Conservation (phyloP, 352 stramenopile genomes). For the Poterioochromonas sp. region DNA sequence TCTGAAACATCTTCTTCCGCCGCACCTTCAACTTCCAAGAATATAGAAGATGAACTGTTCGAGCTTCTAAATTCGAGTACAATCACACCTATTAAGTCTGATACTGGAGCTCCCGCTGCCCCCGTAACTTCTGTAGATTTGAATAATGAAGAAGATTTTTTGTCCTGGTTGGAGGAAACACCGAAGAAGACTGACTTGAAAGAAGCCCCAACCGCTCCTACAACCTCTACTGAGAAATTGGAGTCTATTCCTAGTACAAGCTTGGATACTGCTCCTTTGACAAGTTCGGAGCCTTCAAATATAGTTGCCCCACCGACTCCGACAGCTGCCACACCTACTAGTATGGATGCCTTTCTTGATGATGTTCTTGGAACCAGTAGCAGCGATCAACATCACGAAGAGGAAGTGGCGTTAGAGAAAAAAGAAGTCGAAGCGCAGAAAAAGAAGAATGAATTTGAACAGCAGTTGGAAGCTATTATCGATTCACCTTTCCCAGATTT, state of each 20-base stretch:
- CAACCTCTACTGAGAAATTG: not conserved
- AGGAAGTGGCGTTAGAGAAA: not conserved
- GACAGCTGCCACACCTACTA: not conserved
- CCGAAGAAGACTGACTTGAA: not conserved
- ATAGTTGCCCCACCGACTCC: not conserved
- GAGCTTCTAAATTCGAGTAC: not conserved
- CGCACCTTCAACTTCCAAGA: no score
- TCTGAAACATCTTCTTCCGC: no score
- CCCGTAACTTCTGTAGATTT: not conserved
- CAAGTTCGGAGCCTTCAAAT: not conserved
- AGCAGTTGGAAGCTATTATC: not conserved
- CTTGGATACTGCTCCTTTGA: not conserved
- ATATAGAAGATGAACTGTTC: slow-evolving; percentile 11
- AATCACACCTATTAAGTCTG: not conserved
- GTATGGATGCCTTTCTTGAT: not conserved
- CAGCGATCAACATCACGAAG: not conserved
- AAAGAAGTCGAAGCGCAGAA: not conserved
- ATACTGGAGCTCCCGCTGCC: not conserved
- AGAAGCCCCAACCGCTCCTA: not conserved
- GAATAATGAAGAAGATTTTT: not conserved
- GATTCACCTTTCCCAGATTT: slow-evolving; percentile 19
- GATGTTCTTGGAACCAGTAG: slow-evolving; percentile 14
- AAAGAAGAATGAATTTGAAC: not conserved
- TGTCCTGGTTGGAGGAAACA: slow-evolving; percentile 16
- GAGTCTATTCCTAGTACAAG: not conserved